Conservation (phyloP, 495 filamentous ascomycete genomes). For the Clohesyomyces aquaticus region DNA sequence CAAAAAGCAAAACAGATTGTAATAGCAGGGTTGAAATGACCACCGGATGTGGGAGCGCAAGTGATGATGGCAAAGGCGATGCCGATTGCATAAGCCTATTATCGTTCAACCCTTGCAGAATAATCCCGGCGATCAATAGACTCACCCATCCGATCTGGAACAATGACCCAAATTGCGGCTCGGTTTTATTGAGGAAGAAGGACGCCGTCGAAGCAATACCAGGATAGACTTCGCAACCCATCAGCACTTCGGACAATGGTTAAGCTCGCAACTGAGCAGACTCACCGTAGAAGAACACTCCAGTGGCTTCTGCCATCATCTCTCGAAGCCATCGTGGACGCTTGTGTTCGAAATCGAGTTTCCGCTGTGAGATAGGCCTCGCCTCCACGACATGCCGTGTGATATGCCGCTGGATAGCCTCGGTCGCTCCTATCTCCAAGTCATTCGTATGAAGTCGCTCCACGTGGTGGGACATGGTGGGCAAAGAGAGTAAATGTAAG, state of each 20-base stretch:
- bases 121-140: not conserved
- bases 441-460: no score
- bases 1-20: slow-evolving; percentile 56
- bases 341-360: no score
- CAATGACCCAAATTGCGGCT: slow-evolving; percentile 50
- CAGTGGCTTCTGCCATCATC: no score
- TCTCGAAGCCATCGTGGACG: no score
- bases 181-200: slow-evolving; percentile 51
- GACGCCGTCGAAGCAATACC: slow-evolving; percentile 54
- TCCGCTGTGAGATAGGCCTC: no score
- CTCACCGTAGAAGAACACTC: no score
- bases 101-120: not conserved
- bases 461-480: no score
- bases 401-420: no score
- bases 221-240: slow-evolving; percentile 46
- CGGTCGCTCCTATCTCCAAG: no score
- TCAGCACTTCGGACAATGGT: not conserved
- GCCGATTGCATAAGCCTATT: slow-evolving; percentile 52
- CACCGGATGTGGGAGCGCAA: slow-evolving; percentile 56
- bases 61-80: slow-evolving; percentile 61
- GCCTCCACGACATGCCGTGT: no score
- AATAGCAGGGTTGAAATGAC: slow-evolving; percentile 57
- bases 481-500: no score
- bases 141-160: slow-evolving; percentile 55
- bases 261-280: no score